Base-by-base conservation (phyloP, 768 basidiomycete species). In the Austroboletus festivus region DNA sequence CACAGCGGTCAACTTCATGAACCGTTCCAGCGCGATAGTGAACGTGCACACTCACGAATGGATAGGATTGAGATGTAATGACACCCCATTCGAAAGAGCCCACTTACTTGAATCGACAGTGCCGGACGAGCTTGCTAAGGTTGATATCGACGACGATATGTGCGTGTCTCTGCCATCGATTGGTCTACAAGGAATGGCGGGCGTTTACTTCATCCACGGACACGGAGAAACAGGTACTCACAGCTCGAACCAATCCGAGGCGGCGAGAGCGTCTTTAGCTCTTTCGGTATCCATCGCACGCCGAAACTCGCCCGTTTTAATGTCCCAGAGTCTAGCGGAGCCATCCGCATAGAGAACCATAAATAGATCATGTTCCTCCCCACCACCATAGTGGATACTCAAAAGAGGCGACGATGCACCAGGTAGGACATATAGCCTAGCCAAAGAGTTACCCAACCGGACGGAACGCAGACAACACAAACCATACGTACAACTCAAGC, bases 251-350 rank as follows among this genome's bases (percentile, higher is more conserved):
- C 94, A 98, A 1, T 79, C 80, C 0, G 85, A 84, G 60, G 87
- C 78, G 2, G 61, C 64, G 5, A 95, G 57, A 47, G 92, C 72
- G 42, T 92, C 91, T 42, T 81, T 78, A 0, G 86, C 91, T 60
- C 88, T 93, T 35, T 85, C 85, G 8, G 73, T 55, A 5, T 76
- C 76, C 78, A 89, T 89, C 0, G 92, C 89, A 42, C 95, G 72
- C 76, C 91, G 80, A 56, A 98, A 86, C 57, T 96, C 93, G 48
- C 78, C 78, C 0, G 84, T 86, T 52, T 81, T 80, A 15, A 85
- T 71, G 58, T 97, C 90, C 93, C 96, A 99, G 2, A 94, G 68
- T 35, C 96, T 75, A 1, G 88, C 89, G 46, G 84, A 80, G 2
- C 79, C 82, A 52, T 89, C 83, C 3, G 73, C 73, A 64, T 97